Evolutionary conservation across 768 basidiomycete species (phyloP).

Genomic region (Russula dissimulans): DNA sequence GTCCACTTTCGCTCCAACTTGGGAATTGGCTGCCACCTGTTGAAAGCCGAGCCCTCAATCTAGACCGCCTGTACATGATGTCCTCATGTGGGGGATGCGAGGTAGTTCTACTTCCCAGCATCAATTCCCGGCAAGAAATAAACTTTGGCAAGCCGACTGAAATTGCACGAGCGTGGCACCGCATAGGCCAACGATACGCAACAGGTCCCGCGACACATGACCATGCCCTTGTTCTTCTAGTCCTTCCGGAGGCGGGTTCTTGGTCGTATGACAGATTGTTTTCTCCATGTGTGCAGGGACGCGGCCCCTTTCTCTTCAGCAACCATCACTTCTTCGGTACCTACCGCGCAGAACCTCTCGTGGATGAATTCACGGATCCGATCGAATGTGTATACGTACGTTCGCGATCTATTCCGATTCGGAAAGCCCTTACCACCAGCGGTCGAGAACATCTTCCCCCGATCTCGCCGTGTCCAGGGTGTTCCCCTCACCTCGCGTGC

Average conservation of each 20-base stretch:
- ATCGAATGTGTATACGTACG: not conserved
- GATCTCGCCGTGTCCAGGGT: not conserved
- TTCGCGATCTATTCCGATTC: conserved; percentile 1
- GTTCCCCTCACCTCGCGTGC: not conserved
- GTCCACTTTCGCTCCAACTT: not conserved
- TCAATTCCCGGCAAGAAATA: not conserved
- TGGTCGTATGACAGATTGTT: not conserved
- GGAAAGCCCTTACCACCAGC: not conserved
- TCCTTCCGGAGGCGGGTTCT: not conserved
- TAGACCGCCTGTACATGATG: not conserved
- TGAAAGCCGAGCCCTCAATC: not conserved
- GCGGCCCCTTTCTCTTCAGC: not conserved
- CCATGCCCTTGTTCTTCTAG: not conserved
- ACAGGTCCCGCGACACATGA: not conserved
- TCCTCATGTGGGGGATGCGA: not conserved
- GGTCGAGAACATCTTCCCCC: not conserved
- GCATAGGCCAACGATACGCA: not conserved
- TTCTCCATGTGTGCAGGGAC: not conserved
- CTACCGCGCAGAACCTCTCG: not conserved
- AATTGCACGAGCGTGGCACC: not conserved
- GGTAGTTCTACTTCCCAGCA: not conserved
- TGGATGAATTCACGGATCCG: not conserved
- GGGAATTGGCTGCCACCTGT: not conserved
- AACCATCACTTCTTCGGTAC: not conserved
- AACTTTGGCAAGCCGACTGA: not conserved